Evolutionary conservation across 257 asterid species (phyloP).

Genomic region (Solanum paucissectum): DNA sequence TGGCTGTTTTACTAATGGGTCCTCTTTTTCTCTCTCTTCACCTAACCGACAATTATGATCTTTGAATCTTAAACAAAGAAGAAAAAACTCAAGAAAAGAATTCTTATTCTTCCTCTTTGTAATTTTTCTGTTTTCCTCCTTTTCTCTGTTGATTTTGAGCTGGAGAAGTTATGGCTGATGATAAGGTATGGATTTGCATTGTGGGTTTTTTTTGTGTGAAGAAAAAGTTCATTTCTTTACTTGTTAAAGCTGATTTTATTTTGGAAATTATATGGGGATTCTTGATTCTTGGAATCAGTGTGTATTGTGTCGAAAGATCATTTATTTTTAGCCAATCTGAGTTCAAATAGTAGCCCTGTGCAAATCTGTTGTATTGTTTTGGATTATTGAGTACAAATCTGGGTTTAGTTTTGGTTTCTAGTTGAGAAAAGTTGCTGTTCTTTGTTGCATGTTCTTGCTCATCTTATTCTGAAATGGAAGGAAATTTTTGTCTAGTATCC

Average conservation of each 20-base stretch:
- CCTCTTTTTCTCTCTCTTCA: conserved; percentile 24
- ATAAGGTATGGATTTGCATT: conserved; percentile 24
- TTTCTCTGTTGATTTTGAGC: conserved; percentile 5
- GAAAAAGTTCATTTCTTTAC: neutral
- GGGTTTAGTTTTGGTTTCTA: neutral
- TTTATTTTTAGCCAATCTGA: neutral
- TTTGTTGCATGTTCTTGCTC: neutral
- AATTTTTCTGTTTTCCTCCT: neutral
- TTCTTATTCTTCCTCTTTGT: neutral
- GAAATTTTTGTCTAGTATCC: neutral
- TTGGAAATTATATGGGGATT: neutral
- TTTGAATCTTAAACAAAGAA: conserved; percentile 23
- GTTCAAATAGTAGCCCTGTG: neutral
- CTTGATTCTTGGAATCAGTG: neutral
- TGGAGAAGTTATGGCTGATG: conserved; percentile 29
- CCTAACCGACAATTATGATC: conserved; percentile 54
- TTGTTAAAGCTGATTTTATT: neutral
- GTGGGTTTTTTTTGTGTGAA: neutral
- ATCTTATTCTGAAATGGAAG: neutral
- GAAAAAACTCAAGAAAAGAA: neutral
- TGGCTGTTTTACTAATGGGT: conserved; percentile 51
- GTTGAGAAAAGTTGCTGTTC: neutral
- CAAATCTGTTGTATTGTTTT: neutral
- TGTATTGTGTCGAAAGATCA: neutral
- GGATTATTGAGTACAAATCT: neutral